A percentile compares a stretch with the other conserved stretches of the same genome.
Conservation (phyloP, 306 rosid species). For the Albizia julibrissin region DNA sequence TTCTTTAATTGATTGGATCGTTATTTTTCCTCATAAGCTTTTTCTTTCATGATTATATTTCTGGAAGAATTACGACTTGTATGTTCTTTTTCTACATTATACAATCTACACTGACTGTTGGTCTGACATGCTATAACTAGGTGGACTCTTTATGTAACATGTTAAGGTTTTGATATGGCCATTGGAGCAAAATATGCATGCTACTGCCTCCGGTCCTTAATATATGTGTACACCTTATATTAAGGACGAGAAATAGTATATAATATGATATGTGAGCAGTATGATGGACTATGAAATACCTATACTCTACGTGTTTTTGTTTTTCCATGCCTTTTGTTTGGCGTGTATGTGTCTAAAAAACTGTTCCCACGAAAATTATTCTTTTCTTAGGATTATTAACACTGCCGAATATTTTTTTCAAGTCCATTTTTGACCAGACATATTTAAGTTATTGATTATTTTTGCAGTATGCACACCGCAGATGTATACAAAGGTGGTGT, state of each 20-base stretch:
- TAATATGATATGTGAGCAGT: not conserved
- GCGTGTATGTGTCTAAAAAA: constrained; percentile 6
- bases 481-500: constrained; percentile 94
- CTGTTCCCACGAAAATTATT: not conserved
- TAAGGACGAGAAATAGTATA: too few relatives aligned
- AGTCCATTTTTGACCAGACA: not conserved
- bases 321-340: constrained; percentile 12
- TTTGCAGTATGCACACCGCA: constrained; percentile 94
- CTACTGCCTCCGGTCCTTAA: too few relatives aligned
- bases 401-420: constrained; percentile 6
- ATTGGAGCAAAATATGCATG: not conserved
- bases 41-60: not conserved
- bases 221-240: too few relatives aligned
- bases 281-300: constrained; percentile 9
- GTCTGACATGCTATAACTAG: constrained; percentile 14
- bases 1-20: not conserved
- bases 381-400: not conserved
- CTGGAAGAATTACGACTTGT: not conserved
- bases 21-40: not conserved
- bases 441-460: not conserved
- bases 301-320: not conserved
- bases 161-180: not conserved
- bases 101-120: constrained; percentile 8
- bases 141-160: constrained; percentile 9
- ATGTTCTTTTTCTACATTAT: constrained; percentile 8